Base-by-base conservation (phyloP, 1,284 basidiomycete genomes). In the Trametes hirsuta region DNA sequence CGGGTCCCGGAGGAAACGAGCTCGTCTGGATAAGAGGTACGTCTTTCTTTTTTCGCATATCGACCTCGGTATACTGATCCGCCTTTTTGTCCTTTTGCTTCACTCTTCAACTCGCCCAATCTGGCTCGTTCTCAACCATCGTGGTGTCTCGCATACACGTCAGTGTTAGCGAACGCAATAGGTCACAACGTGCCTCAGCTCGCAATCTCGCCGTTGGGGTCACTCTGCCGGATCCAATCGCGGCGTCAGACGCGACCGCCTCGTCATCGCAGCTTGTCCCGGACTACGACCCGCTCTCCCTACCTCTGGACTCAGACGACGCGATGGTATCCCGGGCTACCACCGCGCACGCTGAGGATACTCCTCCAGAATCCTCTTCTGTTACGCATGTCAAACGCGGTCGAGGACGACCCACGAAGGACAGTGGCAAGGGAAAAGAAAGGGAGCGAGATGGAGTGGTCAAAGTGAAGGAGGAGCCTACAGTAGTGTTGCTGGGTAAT, bases 161-260 rank as follows among this genome's bases (percentile, higher is more conserved):
- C 61, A 46, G 54, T 68, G 87, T 86, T 65, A 74, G 79, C 67
- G 77, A 79, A 40, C 82, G 85, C 56, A 83, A 85, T 69, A 84
- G 90, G 66, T 86, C 90, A 59, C 89, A 91, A 71, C 85, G 90
- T 74, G 87, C 88, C 46, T 86, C 84, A 61, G 86, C 90, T 66
- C 87, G 90, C 64, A 83, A 81, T 73, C 78, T 89, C 69, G 83
- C 82, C 72, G 78, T 75, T 58, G 72, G 71, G 51, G 70, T 75
- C 40, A 72, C 76, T 59, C 68, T 74, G 50, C 68, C 75, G 55
- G 82, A 84, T 66, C 71, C 76, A 66, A 67, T 74, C 53, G 67
- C 68, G 55, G 63, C 66, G 58, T 71, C 72, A 48, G 71, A 74
- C 58, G 51, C 69, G 63, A 64, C 76, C 67, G 72, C 77, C 65